Percentiles rank a stretch among this genome's conserved stretches.
These are phyloP conservation scores for Fragaria vesca DNA, from an alignment of 306 rosid genomes.

Conservation along the genomic window DNA sequence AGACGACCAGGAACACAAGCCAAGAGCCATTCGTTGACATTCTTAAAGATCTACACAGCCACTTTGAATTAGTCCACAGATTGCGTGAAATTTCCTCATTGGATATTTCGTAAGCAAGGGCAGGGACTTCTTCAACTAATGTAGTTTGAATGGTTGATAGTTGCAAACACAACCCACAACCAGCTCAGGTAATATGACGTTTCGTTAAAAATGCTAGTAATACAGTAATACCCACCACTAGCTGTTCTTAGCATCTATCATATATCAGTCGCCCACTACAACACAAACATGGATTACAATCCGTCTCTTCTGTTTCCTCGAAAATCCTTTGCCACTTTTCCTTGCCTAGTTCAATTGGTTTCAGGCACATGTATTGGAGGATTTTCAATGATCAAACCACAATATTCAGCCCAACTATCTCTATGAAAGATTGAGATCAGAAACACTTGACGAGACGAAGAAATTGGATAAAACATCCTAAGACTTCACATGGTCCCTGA, in stretches of 20 bases:
- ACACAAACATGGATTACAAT: background rate
- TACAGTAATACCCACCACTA: background rate
- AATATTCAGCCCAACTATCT: background rate
- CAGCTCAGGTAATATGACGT: background rate
- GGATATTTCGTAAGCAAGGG: background rate
- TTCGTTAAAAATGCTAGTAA: background rate
- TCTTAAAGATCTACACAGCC: background rate
- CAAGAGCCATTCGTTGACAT: background rate
- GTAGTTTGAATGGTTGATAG: background rate
- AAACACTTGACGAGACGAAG: background rate
- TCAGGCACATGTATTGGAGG: background rate
- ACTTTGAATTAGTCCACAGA: background rate
- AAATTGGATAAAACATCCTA: conserved; percentile 14
- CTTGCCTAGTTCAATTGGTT: background rate
- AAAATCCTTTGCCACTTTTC: background rate
- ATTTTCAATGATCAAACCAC: background rate
- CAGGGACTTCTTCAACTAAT: background rate
- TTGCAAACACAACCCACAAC: background rate
- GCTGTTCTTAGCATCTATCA: background rate
- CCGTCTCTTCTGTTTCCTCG: background rate
- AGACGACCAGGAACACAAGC: background rate
- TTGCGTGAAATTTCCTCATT: background rate
- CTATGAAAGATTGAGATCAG: background rate
- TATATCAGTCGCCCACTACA: background rate
- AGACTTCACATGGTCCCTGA: conserved; percentile 61